phyloP scores from a whole-genome alignment of 2,329 filamentous ascomycete genomes.

The Calonectria pauciramosa region DNA sequence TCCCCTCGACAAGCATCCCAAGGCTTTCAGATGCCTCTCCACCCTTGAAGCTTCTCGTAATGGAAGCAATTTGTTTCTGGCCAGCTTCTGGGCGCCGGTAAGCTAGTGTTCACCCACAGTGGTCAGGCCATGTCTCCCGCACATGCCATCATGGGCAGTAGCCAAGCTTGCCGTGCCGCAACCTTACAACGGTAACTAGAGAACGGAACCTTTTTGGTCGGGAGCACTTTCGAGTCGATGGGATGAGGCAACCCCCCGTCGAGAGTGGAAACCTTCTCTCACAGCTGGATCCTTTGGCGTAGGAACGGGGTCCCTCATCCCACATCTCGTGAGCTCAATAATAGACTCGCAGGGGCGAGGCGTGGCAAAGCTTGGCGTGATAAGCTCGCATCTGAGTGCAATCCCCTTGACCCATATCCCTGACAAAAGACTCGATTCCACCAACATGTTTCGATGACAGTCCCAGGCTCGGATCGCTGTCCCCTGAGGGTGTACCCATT shows the following conservation, averaged over 20 bases:
- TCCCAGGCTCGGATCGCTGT: background rate
- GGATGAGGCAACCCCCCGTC: background rate
- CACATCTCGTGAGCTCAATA: background rate
- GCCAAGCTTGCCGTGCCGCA: background rate
- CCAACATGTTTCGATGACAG: background rate
- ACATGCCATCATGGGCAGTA: background rate
- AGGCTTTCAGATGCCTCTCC: background rate
- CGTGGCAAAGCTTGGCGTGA: background rate
- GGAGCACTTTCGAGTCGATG: background rate
- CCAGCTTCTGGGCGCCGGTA: background rate
- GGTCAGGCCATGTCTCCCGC: background rate
- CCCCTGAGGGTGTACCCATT: background rate
- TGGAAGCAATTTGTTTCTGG: background rate
- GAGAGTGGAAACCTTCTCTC: background rate
- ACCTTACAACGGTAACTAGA: background rate
- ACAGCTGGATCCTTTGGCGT: background rate
- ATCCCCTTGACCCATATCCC: background rate
- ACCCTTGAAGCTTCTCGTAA: background rate
- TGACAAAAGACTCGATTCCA: background rate
- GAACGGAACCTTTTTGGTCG: background rate
- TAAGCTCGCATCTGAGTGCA: background rate
- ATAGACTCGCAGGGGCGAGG: background rate
- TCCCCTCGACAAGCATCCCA: constrained; percentile 3
- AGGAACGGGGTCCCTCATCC: background rate
- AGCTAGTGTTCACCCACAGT: background rate